These are phyloP conservation scores for Penicillium bovifimosum DNA, from an alignment of 495 filamentous ascomycete genomes.

Conservation along the genomic window DNA sequence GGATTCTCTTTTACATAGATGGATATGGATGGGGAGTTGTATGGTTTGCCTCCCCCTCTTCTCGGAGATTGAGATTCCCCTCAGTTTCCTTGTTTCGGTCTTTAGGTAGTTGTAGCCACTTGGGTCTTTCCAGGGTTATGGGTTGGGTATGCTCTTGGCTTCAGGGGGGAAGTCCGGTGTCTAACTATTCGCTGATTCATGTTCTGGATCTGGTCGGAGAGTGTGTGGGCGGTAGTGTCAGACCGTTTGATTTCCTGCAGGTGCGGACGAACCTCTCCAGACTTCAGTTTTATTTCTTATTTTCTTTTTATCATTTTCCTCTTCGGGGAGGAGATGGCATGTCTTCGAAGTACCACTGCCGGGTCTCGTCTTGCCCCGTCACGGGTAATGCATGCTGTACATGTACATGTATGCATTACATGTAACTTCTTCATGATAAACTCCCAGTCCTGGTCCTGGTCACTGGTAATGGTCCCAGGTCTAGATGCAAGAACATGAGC, in stretches of 20 bases:
- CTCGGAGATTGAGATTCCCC: too few species aligned
- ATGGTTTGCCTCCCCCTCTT: not conserved
- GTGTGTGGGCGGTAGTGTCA: not conserved
- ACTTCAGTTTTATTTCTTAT: conserved; percentile 3
- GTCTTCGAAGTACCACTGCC: not conserved
- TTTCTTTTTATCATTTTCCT: not conserved
- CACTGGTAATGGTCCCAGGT: not conserved
- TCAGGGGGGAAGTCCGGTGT: too few species aligned
- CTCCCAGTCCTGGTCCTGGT: not conserved
- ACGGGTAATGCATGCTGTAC: too few species aligned
- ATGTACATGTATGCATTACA: conserved; percentile 1
- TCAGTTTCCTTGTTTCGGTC: too few species aligned
- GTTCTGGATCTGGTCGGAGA: not conserved
- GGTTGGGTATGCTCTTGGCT: too few species aligned
- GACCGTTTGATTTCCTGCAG: conserved; percentile 18
- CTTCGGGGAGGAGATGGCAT: not conserved
- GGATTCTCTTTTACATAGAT: too few species aligned
- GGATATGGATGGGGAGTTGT: too few species aligned
- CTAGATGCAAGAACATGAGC: not conserved
- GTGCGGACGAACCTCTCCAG: conserved; percentile 21
- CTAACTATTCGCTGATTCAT: not conserved
- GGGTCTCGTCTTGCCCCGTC: not conserved
- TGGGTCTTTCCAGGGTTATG: too few species aligned
- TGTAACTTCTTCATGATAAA: too few species aligned
- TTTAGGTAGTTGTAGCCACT: not conserved